These are phyloP conservation scores for Globisporangium spiculum DNA, from an alignment of 352 stramenopile genomes.

Conservation along the genomic window DNA sequence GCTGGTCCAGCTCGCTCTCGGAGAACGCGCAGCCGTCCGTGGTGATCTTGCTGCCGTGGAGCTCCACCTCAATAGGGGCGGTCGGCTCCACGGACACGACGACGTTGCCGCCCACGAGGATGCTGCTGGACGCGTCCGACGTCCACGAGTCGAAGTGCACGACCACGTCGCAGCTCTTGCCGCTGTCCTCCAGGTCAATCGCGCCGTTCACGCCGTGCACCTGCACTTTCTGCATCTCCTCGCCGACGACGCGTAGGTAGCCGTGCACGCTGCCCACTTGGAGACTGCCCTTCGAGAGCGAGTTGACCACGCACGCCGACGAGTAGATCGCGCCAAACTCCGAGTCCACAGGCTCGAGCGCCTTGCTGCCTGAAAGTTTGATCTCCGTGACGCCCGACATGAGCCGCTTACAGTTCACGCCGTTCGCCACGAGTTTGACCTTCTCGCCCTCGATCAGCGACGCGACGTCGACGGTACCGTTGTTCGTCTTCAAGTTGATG, in stretches of 20 bases:
- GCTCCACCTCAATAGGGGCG: conserved; percentile 51
- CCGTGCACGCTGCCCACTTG: conserved; percentile 69
- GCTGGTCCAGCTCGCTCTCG: conserved; percentile 53
- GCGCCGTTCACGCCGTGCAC: conserved; percentile 70
- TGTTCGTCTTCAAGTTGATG: conserved; percentile 66
- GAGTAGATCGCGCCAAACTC: conserved; percentile 78
- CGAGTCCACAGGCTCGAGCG: conserved; percentile 15
- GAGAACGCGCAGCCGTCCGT: conserved; percentile 46
- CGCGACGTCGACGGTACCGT: conserved; percentile 38
- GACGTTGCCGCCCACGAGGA: conserved; percentile 65
- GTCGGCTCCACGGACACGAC: conserved; percentile 63
- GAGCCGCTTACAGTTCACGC: conserved; percentile 57
- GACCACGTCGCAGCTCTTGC: conserved; percentile 41
- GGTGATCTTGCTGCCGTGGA: conserved; percentile 52
- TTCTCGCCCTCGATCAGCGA: conserved; percentile 59
- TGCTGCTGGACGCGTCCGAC: conserved; percentile 42
- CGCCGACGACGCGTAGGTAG: conserved; percentile 52
- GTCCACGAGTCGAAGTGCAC: conserved; percentile 77
- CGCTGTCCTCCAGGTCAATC: conserved; percentile 69
- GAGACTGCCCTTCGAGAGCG: conserved; percentile 32
- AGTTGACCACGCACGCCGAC: conserved; percentile 43
- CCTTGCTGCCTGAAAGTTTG: conserved; percentile 34
- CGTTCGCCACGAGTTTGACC: conserved; percentile 41
- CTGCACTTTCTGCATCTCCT: conserved; percentile 42
- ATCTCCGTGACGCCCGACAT: conserved; percentile 52